Percentiles rank a stretch among this genome's conserved stretches.
phyloP scores from a whole-genome alignment of 495 filamentous ascomycete species.

The Cladorrhinum samala region DNA sequence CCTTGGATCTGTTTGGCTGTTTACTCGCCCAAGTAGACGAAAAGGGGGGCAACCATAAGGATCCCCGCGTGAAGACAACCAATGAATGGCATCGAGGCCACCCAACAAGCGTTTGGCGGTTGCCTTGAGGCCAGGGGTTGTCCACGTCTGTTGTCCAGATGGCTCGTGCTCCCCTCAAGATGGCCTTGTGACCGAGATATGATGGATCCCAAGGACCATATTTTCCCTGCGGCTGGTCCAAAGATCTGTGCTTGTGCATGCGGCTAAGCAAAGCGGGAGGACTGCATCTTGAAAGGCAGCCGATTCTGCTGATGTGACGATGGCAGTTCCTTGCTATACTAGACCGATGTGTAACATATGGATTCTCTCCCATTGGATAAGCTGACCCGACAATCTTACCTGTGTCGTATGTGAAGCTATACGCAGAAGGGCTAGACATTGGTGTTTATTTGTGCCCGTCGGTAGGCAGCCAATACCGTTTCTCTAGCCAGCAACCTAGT shows the following conservation, averaged over 20 bases:
- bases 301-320: not conserved
- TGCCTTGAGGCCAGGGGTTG: not conserved
- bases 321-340: conserved; percentile 8
- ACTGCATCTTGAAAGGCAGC: not conserved
- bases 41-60: not conserved
- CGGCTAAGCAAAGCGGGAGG: conserved; percentile 6
- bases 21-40: not conserved
- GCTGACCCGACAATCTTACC: not conserved
- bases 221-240: not conserved
- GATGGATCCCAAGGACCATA: not conserved
- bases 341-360: conserved; percentile 19
- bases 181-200: not conserved
- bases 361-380: conserved; percentile 24
- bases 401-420: not conserved
- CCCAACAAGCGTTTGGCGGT: not conserved
- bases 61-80: conserved; percentile 14
- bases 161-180: not conserved
- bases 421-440: not conserved
- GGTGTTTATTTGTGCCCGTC: not conserved
- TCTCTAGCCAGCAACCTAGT: too few relatives aligned
- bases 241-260: conserved; percentile 9
- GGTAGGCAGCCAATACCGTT: not conserved
- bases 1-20: not conserved
- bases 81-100: conserved; percentile 7
- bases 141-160: not conserved